Evolutionary conservation across 208 protist genomes (phyloP), one percentile per base, ranked within the genome.

Genomic region (Naegleria lovaniensis): DNA sequence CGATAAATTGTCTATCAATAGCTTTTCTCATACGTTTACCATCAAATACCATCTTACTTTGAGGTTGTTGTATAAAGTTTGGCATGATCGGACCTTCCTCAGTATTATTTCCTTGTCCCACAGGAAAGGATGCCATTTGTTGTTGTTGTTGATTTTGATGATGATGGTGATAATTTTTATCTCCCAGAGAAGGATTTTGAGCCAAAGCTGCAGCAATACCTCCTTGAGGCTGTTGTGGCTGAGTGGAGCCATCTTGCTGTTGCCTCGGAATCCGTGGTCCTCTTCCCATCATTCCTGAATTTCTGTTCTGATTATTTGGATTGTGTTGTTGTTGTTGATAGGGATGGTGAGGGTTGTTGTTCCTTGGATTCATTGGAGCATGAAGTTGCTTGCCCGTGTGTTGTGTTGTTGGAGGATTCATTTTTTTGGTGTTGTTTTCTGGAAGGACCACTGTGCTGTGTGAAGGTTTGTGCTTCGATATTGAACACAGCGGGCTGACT

Each of bases 21-120:
- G 92, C 85, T 38, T 92, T 90, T 91, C 92, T 92, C 90, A 93
- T 94, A 88, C 92, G 89, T 83, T 93, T 92, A 59, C 92, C 92
- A 92, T 94, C 92, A 58, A 90, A 92, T 0, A 93, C 90, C 25
- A 90, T 91, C n/a, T 79, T 79, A 79, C 67, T 33, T 79, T 79
- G 67, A 6, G 13, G 67, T 79, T 79, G 67, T 36, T 79, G 67
- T 36, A 79, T 36, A 36, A 36, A 79, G n/a, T 79, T 79, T 36
- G 67, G 67, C 6, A n/a, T 33, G 7, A 79, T n/a, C 9, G 67
- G 67, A 36, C 67, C 67, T 6, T 79, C 67, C 0, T 79, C 67
- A 48, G 43, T 48, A 48, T 48, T 48, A 36, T 79, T 19, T 7
- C 25, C 29, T 36, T 13, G 25, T 13, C 16, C 67, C 6, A 13